Evolutionary conservation across 306 rosid species (phyloP).

Genomic region (Leucaena leucocephala): DNA sequence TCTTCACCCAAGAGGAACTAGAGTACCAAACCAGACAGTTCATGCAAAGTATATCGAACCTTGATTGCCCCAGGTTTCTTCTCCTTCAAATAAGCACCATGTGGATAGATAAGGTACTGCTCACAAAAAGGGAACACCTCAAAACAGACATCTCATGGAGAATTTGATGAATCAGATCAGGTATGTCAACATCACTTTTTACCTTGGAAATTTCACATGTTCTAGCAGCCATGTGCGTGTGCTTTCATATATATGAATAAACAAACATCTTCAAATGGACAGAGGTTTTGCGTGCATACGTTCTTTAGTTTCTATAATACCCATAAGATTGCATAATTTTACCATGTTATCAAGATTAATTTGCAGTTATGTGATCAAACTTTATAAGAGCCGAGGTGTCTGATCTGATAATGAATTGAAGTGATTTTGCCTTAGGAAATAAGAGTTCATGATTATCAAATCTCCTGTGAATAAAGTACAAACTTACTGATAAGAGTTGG

Average conservation of each 20-base stretch:
- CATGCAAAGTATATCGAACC: constrained; percentile 69
- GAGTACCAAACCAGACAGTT: constrained; percentile 54
- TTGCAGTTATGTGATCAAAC: constrained; percentile 32
- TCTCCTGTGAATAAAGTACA: neutral
- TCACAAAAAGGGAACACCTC: constrained; percentile 34
- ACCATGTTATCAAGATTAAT: neutral
- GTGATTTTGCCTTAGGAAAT: neutral
- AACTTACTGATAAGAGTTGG: neutral
- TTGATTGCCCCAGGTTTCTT: constrained; percentile 49
- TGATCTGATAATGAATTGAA: constrained; percentile 1
- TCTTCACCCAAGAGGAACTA: constrained; percentile 50
- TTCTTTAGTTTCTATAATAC: neutral
- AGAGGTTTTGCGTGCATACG: neutral
- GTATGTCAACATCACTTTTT: constrained; percentile 44
- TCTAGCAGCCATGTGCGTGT: neutral
- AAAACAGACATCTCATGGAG: constrained; percentile 44
- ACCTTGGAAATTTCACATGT: neutral
- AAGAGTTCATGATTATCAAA: neutral
- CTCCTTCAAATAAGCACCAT: constrained; percentile 51
- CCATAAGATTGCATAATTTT: constrained; percentile 1
- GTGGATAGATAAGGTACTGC: constrained; percentile 21
- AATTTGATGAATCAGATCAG: constrained; percentile 52
- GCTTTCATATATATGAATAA: neutral
- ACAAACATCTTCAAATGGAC: constrained; percentile 16
- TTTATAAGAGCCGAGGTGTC: constrained; percentile 3